These are phyloP conservation scores for Cephalotrichum gorgonifer DNA, from an alignment of 2,329 filamentous ascomycete genomes.

Conservation along the genomic window DNA sequence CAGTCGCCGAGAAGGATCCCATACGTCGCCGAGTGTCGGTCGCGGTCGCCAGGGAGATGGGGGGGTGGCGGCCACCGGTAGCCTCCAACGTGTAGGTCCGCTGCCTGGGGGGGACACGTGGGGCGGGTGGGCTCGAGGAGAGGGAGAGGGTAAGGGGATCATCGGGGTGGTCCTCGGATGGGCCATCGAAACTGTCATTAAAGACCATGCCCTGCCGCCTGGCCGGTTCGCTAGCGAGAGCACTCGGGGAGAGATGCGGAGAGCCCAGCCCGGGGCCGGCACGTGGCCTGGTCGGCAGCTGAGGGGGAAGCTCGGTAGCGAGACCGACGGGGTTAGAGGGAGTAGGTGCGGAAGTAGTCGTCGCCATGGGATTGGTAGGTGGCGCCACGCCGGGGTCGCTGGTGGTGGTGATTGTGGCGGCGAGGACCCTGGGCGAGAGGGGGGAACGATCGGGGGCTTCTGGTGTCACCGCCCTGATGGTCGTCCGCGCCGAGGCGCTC, in stretches of 20 bases:
- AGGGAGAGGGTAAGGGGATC: too few species aligned
- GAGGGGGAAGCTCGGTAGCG: background rate
- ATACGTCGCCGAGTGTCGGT: conserved; percentile 51
- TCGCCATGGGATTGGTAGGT: conserved; percentile 8
- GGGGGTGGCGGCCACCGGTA: conserved; percentile 38
- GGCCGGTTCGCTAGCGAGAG: conserved; percentile 18
- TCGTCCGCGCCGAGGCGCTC: background rate
- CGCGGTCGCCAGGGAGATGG: conserved; percentile 20
- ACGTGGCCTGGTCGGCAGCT: background rate
- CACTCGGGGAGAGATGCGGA: conserved; percentile 12
- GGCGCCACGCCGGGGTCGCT: background rate
- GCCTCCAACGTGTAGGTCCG: conserved; percentile 48
- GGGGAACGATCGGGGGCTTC: conserved; percentile 28
- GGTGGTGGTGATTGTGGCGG: conserved; percentile 4
- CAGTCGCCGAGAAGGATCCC: conserved; percentile 58
- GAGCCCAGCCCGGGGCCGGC: conserved; percentile 17
- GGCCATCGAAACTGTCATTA: conserved; percentile 40
- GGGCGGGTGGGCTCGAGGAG: conserved; percentile 25
- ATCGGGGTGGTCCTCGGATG: conserved; percentile 32
- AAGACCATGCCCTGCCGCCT: conserved; percentile 52
- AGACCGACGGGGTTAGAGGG: background rate
- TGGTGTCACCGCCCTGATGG: conserved; percentile 57
- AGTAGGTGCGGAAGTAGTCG: background rate
- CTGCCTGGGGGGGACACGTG: conserved; percentile 21
- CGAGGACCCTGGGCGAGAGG: background rate